Percentiles rank a stretch among this genome's conserved stretches.
Conservation (phyloP, 371 early-diverging fungal species). For the Coemansia sp. region DNA sequence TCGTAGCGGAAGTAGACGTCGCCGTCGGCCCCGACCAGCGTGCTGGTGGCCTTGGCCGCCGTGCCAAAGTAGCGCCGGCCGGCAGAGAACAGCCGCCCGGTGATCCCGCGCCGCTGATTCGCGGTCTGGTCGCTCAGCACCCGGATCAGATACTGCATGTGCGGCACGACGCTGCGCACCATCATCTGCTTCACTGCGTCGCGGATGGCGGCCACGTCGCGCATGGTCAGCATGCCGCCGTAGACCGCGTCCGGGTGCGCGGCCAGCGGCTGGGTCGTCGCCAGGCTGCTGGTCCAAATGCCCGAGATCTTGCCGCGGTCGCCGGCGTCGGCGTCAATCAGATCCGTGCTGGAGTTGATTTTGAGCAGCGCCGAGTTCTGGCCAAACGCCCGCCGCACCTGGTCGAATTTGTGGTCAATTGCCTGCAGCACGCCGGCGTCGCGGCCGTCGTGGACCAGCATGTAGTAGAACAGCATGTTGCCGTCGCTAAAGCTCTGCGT, state of each 20-base stretch:
- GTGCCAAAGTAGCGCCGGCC: slow-evolving; percentile 80
- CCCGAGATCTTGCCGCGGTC: slow-evolving; percentile 26
- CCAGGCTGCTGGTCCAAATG: slow-evolving; percentile 21
- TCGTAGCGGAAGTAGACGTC: slow-evolving; percentile 68
- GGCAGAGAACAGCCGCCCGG: slow-evolving; percentile 84
- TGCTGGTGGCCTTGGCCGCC: slow-evolving; percentile 23
- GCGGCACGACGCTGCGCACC: slow-evolving; percentile 76
- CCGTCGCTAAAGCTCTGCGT: slow-evolving; percentile 69
- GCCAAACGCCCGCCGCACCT: slow-evolving; percentile 44
- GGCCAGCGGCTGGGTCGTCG: slow-evolving; percentile 13
- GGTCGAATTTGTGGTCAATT: slow-evolving; percentile 44
- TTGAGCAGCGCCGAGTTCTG: slow-evolving; percentile 38
- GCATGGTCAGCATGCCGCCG: slow-evolving; percentile 43
- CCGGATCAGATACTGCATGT: slow-evolving; percentile 86
- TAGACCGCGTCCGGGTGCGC: slow-evolving; percentile 7
- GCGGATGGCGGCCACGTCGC: slow-evolving; percentile 44
- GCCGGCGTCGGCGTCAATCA: slow-evolving; percentile 14
- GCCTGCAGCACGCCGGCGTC: slow-evolving; percentile 24
- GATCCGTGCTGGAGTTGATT: slow-evolving; percentile 38
- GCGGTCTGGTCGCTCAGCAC: slow-evolving; percentile 92
- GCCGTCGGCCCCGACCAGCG: slow-evolving; percentile 46
- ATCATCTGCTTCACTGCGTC: slow-evolving; percentile 57
- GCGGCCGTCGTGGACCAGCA: slow-evolving; percentile 71
- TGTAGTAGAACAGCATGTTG: slow-evolving; percentile 66
- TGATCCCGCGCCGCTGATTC: slow-evolving; percentile 80